Evolutionary conservation across 768 basidiomycete species (phyloP).

Genomic region (Pleurotus tuber-regium): DNA sequence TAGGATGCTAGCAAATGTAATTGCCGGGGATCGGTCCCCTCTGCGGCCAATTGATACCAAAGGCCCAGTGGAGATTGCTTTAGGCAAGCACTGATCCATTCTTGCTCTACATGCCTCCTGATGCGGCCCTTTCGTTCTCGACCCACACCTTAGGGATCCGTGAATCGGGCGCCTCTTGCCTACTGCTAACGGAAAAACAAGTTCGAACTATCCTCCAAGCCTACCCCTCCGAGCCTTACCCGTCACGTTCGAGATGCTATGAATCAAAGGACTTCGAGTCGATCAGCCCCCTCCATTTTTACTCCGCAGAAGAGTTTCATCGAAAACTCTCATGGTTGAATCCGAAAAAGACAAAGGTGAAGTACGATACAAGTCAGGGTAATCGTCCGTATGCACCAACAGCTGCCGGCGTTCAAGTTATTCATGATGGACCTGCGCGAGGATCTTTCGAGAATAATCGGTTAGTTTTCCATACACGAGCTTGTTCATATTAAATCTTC

Average conservation of each 20-base stretch:
- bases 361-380: conserved; percentile 4
- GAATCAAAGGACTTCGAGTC: conserved; percentile 1
- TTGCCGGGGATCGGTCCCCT: neutral
- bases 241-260: neutral
- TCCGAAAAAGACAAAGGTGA: neutral
- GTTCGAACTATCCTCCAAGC: neutral
- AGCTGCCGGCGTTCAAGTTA: neutral
- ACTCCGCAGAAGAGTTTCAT: neutral
- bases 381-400: neutral
- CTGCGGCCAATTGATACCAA: neutral
- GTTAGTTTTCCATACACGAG: neutral
- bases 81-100: neutral
- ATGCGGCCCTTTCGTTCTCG: no score
- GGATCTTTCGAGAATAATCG: neutral
- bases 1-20: neutral
- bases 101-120: no score
- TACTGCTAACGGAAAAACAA: conserved; percentile 1
- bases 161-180: neutral
- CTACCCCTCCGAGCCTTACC: neutral
- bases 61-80: neutral
- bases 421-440: neutral
- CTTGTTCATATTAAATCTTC: no score
- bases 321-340: neutral
- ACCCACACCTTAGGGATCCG: conserved; percentile 6
- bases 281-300: conserved; percentile 3